Conservation (phyloP, 805 yeast genomes). For the Lipomyces yamanashiensis region DNA sequence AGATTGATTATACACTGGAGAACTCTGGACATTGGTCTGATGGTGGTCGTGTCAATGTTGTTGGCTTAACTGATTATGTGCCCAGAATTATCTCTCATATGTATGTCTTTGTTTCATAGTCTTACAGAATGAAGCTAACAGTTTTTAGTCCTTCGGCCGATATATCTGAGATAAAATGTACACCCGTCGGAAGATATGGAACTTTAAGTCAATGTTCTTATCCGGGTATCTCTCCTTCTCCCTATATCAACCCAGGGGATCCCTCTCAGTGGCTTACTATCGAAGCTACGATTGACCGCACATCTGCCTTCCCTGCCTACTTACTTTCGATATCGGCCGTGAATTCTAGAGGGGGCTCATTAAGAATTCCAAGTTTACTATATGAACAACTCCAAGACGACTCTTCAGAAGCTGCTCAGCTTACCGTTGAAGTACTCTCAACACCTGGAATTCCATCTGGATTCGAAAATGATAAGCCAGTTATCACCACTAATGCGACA, state of each 20-base stretch:
- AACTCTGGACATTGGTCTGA: slow-evolving; percentile 13
- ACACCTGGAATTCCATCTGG: slow-evolving; percentile 12
- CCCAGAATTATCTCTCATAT: slow-evolving; percentile 13
- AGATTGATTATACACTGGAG: slow-evolving; percentile 19
- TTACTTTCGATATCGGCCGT: slow-evolving; percentile 4
- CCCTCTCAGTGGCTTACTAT: slow-evolving; percentile 20
- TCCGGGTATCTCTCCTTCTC: slow-evolving; percentile 18
- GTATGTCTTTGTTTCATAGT: neutral
- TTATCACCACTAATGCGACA: neutral
- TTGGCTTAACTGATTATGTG: slow-evolving; percentile 22
- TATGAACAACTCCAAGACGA: neutral
- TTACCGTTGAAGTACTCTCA: slow-evolving; percentile 10
- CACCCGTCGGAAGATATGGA: slow-evolving; percentile 9
- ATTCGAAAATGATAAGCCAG: neutral
- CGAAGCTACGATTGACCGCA: neutral
- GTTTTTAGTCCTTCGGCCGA: slow-evolving; percentile 21
- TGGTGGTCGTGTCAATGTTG: slow-evolving; percentile 15
- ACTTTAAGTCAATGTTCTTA: slow-evolving; percentile 22
- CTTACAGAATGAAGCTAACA: neutral
- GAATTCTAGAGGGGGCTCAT: slow-evolving; percentile 18
- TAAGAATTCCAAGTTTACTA: slow-evolving; percentile 14
- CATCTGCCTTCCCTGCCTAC: neutral
- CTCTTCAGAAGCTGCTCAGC: neutral
- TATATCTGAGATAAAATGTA: neutral
- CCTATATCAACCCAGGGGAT: slow-evolving; percentile 7